Evolutionary conservation across 371 early-diverging fungal species (phyloP).

Genomic region (Nematocida sp.): DNA sequence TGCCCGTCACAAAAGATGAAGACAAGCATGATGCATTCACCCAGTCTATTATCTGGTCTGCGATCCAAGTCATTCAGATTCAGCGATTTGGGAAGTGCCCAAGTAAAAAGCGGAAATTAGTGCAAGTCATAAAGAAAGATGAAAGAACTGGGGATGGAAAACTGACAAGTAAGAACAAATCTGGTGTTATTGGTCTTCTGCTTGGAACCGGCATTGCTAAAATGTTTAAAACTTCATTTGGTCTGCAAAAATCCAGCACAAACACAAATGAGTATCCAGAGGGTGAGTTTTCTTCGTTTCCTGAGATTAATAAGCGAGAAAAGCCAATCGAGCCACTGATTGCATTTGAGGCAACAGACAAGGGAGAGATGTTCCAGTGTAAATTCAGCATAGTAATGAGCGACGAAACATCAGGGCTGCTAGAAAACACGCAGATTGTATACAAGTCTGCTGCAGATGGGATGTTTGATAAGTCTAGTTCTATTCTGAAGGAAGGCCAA

Average conservation of each 20-base stretch:
- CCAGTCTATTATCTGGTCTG: conserved; percentile 5
- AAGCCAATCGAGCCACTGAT: conserved; percentile 16
- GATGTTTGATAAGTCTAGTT: neutral
- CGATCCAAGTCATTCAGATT: conserved; percentile 8
- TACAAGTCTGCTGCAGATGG: neutral
- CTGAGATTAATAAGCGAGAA: neutral
- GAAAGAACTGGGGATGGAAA: neutral
- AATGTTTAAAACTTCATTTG: conserved; percentile 20
- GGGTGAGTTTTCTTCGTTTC: conserved; percentile 18
- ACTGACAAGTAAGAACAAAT: conserved; percentile 6
- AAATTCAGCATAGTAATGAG: conserved; percentile 23
- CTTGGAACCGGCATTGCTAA: conserved; percentile 6
- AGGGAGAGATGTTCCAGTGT: conserved; percentile 17
- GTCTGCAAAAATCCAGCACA: neutral
- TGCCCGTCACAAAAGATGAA: neutral
- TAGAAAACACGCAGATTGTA: neutral
- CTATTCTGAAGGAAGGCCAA: conserved; percentile 4
- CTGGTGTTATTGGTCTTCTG: neutral
- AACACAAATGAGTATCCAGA: conserved; percentile 13
- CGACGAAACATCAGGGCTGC: neutral
- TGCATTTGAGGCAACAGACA: conserved; percentile 6
- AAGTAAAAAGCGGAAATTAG: neutral
- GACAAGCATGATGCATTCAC: neutral
- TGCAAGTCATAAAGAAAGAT: conserved; percentile 8
- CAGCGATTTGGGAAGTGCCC: conserved; percentile 16